A percentile compares a stretch with the other conserved stretches of the same genome.
Evolutionary conservation across 2,329 filamentous ascomycete genomes (phyloP).

Genomic region (Aspergillus floridensis): DNA sequence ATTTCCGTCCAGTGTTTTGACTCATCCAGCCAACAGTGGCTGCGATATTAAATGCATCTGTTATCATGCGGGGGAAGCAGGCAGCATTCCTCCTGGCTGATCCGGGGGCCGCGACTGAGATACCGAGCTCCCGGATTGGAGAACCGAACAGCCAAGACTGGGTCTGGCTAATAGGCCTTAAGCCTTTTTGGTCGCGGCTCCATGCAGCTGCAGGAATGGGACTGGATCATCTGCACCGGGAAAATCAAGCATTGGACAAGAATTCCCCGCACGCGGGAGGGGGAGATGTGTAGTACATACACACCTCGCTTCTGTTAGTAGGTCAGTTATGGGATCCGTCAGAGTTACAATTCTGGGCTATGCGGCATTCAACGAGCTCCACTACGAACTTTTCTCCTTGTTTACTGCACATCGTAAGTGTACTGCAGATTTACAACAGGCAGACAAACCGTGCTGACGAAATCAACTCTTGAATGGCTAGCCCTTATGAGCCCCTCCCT

Average conservation of each 20-base stretch:
- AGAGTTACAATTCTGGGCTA: neutral
- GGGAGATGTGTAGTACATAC: neutral
- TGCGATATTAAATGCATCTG: neutral
- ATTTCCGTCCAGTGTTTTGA: neutral
- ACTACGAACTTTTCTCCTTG: neutral
- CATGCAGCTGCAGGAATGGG: neutral
- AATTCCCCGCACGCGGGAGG: conserved; percentile 5
- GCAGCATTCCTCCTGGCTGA: neutral
- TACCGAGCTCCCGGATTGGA: neutral
- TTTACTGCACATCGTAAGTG: neutral
- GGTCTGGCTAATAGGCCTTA: neutral
- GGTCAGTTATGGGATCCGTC: neutral
- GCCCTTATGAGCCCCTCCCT: neutral
- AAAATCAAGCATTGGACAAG: conserved; percentile 2
- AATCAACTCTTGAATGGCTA: neutral
- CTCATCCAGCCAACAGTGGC: neutral
- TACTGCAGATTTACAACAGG: neutral
- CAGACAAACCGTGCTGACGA: neutral
- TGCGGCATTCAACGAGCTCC: neutral
- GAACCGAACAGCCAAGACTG: neutral
- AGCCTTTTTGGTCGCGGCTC: neutral
- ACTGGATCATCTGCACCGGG: neutral
- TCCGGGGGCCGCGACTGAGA: neutral
- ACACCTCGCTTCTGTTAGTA: neutral
- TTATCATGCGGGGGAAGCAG: neutral